phyloP scores from a whole-genome alignment of 2,329 filamentous ascomycete species.

The Pseudonectria buxi region DNA sequence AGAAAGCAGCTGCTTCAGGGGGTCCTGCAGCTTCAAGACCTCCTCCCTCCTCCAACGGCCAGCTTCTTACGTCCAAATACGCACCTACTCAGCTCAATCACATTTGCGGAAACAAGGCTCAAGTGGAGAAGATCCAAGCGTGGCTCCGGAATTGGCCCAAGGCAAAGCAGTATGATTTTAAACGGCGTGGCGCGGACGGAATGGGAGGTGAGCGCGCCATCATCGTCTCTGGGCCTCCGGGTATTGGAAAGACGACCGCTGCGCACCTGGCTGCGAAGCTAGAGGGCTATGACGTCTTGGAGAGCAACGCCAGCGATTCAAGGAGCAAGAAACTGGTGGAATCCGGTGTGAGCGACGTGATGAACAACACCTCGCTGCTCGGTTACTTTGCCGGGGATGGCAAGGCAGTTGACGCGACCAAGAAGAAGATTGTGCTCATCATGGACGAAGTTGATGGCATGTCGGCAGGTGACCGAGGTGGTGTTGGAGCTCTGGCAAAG shows the following conservation, averaged over 20 bases:
- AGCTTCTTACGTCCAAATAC: constrained; percentile 92
- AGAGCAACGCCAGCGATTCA: constrained; percentile 93
- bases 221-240: constrained; percentile 90
- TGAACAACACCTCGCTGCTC: constrained; percentile 87
- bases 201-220: constrained; percentile 79
- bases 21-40: constrained; percentile 27
- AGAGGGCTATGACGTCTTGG: constrained; percentile 87
- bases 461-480: constrained; percentile 93
- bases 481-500: constrained; percentile 87
- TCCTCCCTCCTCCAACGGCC: constrained; percentile 46
- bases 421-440: constrained; percentile 91
- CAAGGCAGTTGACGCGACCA: constrained; percentile 68
- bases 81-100: constrained; percentile 77
- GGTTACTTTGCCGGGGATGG: constrained; percentile 85
- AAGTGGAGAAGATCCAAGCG: constrained; percentile 80
- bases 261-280: constrained; percentile 90
- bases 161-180: constrained; percentile 72
- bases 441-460: constrained; percentile 99
- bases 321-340: constrained; percentile 96
- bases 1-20: constrained; percentile 28
- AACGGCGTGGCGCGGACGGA: constrained; percentile 75
- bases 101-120: constrained; percentile 89
- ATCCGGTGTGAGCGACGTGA: constrained; percentile 75
- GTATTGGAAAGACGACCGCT: constrained; percentile 95
- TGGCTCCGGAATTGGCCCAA: constrained; percentile 84